Evolutionary conservation across 495 filamentous ascomycete species (phyloP).

Genomic region (Podospora didyma): DNA sequence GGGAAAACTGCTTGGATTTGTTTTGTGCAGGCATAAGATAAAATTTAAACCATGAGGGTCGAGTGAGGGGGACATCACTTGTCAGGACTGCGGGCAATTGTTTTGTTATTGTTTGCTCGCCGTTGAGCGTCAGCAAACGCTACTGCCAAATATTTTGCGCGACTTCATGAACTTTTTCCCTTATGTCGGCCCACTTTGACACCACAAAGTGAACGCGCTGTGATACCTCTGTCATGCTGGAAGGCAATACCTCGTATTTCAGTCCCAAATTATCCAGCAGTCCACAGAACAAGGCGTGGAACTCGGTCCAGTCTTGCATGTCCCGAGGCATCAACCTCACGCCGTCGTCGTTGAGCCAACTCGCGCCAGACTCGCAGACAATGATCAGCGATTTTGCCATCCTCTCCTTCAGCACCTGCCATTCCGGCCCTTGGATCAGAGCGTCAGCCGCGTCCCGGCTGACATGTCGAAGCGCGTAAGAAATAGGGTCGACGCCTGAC

Average conservation of each 20-base stretch:
- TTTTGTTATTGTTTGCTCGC: too few relatives aligned
- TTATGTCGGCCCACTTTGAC: constrained; percentile 15
- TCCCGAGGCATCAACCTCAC: constrained; percentile 46
- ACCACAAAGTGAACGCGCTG: constrained; percentile 22
- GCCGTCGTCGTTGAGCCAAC: constrained; percentile 47
- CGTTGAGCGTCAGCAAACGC: too few relatives aligned
- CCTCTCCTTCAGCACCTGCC: constrained; percentile 29
- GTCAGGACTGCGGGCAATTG: too few relatives aligned
- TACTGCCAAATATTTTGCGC: too few relatives aligned
- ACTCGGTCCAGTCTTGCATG: constrained; percentile 32
- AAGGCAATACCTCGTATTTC: constrained; percentile 22
- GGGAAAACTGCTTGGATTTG: too few relatives aligned
- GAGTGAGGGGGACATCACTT: too few relatives aligned
- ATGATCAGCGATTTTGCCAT: constrained; percentile 39
- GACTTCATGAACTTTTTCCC: too few relatives aligned
- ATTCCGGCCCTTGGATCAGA: constrained; percentile 26
- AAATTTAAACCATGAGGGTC: too few relatives aligned
- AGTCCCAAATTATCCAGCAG: constrained; percentile 20
- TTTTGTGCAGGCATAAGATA: too few relatives aligned
- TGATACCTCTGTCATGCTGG: constrained; percentile 4
- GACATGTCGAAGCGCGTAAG: constrained; percentile 40
- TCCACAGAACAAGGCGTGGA: constrained; percentile 30
- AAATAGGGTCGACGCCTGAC: constrained; percentile 46
- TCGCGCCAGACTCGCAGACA: constrained; percentile 39
- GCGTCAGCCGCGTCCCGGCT: constrained; percentile 24